These are phyloP conservation scores for Diaporthe sp. DNA, from an alignment of 2,329 filamentous ascomycete genomes.

Conservation along the genomic window DNA sequence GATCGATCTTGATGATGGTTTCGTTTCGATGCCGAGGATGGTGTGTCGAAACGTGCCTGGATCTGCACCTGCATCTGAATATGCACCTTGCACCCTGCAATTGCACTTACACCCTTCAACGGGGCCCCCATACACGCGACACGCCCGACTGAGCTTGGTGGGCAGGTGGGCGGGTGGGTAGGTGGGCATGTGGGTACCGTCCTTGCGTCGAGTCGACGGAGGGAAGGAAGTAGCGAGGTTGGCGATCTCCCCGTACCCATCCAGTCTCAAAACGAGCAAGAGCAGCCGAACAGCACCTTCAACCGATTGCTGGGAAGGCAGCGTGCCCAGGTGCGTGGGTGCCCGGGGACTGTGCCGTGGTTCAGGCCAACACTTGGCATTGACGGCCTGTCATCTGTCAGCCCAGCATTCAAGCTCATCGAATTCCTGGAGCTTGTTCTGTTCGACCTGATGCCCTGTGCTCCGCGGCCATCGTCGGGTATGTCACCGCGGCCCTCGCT, in stretches of 20 bases:
- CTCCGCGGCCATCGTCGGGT: background rate
- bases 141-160: background rate
- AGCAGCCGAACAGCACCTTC: constrained; percentile 25
- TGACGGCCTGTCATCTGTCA: constrained; percentile 19
- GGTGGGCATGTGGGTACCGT: background rate
- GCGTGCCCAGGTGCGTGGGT: background rate
- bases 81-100: background rate
- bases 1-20: constrained; percentile 26
- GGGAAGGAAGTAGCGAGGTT: constrained; percentile 25
- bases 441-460: background rate
- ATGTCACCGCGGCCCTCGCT: background rate
- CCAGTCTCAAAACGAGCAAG: constrained; percentile 7
- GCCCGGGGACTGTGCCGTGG: background rate
- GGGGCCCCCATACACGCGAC: constrained; percentile 20
- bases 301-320: background rate
- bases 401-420: background rate
- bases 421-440: background rate
- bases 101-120: background rate
- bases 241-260: constrained; percentile 22
- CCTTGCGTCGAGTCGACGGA: background rate
- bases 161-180: background rate
- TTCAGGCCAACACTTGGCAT: constrained; percentile 20
- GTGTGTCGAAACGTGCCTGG: constrained; percentile 11
- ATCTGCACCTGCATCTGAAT: constrained; percentile 24
- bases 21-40: constrained; percentile 27